Evolutionary conservation across 495 filamentous ascomycete genomes (phyloP).

Genomic region (Clohesyomyces aquaticus): DNA sequence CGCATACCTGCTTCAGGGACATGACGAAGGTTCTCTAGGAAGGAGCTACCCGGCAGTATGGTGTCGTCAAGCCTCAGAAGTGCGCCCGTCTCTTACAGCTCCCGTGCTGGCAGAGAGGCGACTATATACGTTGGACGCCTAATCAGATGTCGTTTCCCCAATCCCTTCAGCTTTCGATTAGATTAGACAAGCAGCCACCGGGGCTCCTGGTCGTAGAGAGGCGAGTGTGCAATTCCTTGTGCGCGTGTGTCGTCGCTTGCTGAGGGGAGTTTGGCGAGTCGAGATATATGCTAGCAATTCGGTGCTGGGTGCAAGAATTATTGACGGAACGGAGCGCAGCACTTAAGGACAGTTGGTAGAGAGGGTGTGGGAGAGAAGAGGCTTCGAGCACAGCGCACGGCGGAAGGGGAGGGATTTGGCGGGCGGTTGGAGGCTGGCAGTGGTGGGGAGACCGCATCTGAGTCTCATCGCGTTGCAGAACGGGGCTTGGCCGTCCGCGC

Average conservation of each 20-base stretch:
- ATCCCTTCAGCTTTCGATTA: not conserved
- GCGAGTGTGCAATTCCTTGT: not conserved
- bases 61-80: slow-evolving; percentile 36
- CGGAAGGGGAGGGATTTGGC: slow-evolving; percentile 30
- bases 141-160: slow-evolving; percentile 1
- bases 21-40: slow-evolving; percentile 35
- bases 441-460: slow-evolving; percentile 36
- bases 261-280: not conserved
- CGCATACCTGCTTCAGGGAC: slow-evolving; percentile 45
- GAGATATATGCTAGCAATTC: not conserved
- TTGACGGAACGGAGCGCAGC: slow-evolving; percentile 25
- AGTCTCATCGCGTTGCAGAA: slow-evolving; percentile 32
- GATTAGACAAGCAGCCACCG: not conserved
- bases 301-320: slow-evolving; percentile 15
- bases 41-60: slow-evolving; percentile 38
- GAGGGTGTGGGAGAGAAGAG: slow-evolving; percentile 25
- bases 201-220: not conserved
- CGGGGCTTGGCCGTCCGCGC: slow-evolving; percentile 28
- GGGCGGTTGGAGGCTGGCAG: slow-evolving; percentile 32
- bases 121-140: slow-evolving; percentile 16
- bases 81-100: slow-evolving; percentile 5
- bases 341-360: slow-evolving; percentile 39
- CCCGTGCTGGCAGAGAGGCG: slow-evolving; percentile 1
- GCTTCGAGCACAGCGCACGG: slow-evolving; percentile 24
- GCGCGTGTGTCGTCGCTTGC: not conserved